A percentile compares a stretch with the other conserved stretches of the same genome.
Evolutionary conservation across 2,329 filamentous ascomycete genomes (phyloP).

Genomic region (Penicillium sp.): DNA sequence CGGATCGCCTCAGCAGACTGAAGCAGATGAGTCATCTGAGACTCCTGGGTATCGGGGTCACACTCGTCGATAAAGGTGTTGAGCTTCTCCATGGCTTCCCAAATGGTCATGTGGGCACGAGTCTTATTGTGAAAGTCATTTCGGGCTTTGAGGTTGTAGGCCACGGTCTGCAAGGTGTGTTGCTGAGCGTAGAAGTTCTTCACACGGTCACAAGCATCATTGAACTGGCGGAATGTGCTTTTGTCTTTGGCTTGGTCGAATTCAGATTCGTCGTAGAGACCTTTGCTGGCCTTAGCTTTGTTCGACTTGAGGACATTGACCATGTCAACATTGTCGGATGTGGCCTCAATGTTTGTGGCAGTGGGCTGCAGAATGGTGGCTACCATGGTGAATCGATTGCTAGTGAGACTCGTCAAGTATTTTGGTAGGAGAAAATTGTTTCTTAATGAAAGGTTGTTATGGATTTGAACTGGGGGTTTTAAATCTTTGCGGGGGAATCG

Average conservation of each 20-base stretch:
- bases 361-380: background rate
- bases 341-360: conserved; percentile 45
- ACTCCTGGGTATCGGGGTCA: conserved; percentile 82
- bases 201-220: conserved; percentile 77
- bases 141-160: conserved; percentile 81
- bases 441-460: too few species aligned
- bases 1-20: conserved; percentile 91
- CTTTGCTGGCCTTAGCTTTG: conserved; percentile 32
- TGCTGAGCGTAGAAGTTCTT: conserved; percentile 80
- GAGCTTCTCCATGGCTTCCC: conserved; percentile 90
- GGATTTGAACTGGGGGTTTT: too few species aligned
- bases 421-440: too few species aligned
- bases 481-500: too few species aligned
- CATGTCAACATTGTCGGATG: conserved; percentile 59
- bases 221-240: conserved; percentile 77
- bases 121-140: conserved; percentile 66
- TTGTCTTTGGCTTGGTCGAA: conserved; percentile 79
- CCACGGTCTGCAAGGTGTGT: conserved; percentile 56
- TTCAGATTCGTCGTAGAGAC: conserved; percentile 56
- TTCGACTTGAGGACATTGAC: conserved; percentile 60
- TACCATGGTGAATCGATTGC: background rate
- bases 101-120: conserved; percentile 77
- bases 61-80: conserved; percentile 88
- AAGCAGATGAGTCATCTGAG: conserved; percentile 85
- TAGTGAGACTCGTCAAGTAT: conserved; percentile 27